Evolutionary conservation across 495 filamentous ascomycete genomes (phyloP).

Genomic region (Aspergillus nidulans): DNA sequence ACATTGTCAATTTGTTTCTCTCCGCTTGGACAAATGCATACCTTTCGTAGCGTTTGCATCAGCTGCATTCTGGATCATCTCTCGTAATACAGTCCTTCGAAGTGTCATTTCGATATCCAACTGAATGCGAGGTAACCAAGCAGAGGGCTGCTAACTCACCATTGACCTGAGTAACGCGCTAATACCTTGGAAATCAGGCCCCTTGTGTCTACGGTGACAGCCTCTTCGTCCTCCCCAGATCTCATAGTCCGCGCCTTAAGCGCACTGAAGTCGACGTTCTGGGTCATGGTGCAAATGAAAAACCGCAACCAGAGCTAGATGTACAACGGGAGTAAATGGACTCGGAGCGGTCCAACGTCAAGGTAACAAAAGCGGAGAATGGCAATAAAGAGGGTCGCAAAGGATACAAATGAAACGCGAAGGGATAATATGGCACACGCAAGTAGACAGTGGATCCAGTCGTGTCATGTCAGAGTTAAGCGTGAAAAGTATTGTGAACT

Average conservation of each 20-base stretch:
- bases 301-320: not conserved
- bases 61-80: slow-evolving; percentile 96
- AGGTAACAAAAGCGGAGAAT: not conserved
- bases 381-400: too few species aligned
- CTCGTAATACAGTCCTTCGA: slow-evolving; percentile 63
- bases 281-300: slow-evolving; percentile 43
- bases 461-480: too few species aligned
- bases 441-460: too few species aligned
- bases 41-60: slow-evolving; percentile 80
- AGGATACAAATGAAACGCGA: not conserved
- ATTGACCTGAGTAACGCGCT: slow-evolving; percentile 91
- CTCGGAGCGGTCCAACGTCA: not conserved
- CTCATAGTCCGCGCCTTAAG: slow-evolving; percentile 82
- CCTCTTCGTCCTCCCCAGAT: slow-evolving; percentile 84
- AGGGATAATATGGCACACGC: not conserved
- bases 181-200: slow-evolving; percentile 97
- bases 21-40: too few species aligned
- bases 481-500: not conserved
- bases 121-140: not conserved
- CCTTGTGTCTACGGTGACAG: slow-evolving; percentile 97
- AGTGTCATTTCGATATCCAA: slow-evolving; percentile 8
- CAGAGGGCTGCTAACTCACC: slow-evolving; percentile 33
- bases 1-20: too few species aligned
- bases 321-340: not conserved
- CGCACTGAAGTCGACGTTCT: slow-evolving; percentile 69